Base-by-base conservation (phyloP, 495 filamentous ascomycete species). In the Penicillium samsonianum region DNA sequence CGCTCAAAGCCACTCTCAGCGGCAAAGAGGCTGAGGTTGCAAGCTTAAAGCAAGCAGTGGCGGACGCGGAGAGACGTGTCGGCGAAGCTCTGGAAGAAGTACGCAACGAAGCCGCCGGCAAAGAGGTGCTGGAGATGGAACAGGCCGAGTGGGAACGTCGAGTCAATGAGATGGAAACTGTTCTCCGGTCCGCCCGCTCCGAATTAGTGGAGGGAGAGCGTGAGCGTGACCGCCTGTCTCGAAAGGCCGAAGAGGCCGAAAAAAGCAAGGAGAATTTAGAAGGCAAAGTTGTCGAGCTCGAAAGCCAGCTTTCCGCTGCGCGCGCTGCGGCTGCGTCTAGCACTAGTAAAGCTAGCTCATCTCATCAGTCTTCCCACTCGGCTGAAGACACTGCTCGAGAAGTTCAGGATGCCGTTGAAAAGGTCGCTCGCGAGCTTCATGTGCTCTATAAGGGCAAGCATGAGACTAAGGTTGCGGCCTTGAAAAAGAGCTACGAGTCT, bases 361-460 rank as follows among this genome's bases (percentile, higher is more conserved):
- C 64, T 11, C 56, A 45, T 10, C 59, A 58, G 17, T n/a, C 48
- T 37, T 60, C 60, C 7, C 65, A 65, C 10, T 65, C 64, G 2
- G 68, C 73, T 8, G 72, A 74, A 38, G 72, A 73, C 16, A 74
- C 77, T 16, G 73, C 77, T 8, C 78, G 75, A 0, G 78, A 80
- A 40, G 85, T 91, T 19, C 91, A 96, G 61, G 85, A 91, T 35
- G 93, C 95, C 16, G 90, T 98, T n/a, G 90, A 92, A 71, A 89
- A 87, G 57, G 90, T 96, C 28, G 92, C 90, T 3, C 82, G 88
- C 11, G 94, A 98, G 64, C 80, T 98, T 23, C 94, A 98, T 65
- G 80, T 83, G 0, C 80, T 96, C n/a, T 98, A 98, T 78, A 97
- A 96, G 74, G 82, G 84, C 67, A 98, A 98, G 68, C 95, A 98